Evolutionary conservation across 2,329 filamentous ascomycete species (phyloP).

Genomic region (Epichloe glyceriae): DNA sequence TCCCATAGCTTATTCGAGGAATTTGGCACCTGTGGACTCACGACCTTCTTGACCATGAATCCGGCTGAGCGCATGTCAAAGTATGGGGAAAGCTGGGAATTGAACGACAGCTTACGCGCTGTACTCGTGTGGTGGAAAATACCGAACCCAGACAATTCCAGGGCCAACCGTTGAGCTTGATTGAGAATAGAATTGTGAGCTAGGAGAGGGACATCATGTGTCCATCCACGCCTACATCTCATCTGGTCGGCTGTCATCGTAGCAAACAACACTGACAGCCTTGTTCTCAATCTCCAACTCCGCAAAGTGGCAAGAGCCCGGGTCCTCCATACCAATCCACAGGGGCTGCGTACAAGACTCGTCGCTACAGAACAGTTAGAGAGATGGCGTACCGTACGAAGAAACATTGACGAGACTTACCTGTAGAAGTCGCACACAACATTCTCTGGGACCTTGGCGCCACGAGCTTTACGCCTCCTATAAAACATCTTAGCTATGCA

Average conservation of each 20-base stretch:
- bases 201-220: background rate
- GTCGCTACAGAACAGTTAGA: slow-evolving; percentile 2
- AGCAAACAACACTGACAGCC: slow-evolving; percentile 2
- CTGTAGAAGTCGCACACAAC: slow-evolving; percentile 2
- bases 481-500: background rate
- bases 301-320: background rate
- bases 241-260: slow-evolving; percentile 1
- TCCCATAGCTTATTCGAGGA: slow-evolving; percentile 14
- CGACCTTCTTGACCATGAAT: slow-evolving; percentile 19
- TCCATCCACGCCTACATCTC: background rate
- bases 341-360: slow-evolving; percentile 1
- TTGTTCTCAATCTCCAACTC: slow-evolving; percentile 2
- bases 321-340: slow-evolving; percentile 6
- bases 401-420: background rate
- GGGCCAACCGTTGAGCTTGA: background rate
- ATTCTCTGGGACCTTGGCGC: background rate
- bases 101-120: slow-evolving; percentile 9
- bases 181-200: background rate
- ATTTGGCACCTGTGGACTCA: slow-evolving; percentile 16
- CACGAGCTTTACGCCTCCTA: background rate
- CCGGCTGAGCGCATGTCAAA: slow-evolving; percentile 11
- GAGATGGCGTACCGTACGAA: background rate
- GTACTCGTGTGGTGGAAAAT: background rate
- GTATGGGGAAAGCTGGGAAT: slow-evolving; percentile 17
- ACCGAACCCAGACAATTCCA: background rate